Base-by-base conservation (phyloP, 78 protist genomes). In the Dictyostelium discoideum region DNA sequence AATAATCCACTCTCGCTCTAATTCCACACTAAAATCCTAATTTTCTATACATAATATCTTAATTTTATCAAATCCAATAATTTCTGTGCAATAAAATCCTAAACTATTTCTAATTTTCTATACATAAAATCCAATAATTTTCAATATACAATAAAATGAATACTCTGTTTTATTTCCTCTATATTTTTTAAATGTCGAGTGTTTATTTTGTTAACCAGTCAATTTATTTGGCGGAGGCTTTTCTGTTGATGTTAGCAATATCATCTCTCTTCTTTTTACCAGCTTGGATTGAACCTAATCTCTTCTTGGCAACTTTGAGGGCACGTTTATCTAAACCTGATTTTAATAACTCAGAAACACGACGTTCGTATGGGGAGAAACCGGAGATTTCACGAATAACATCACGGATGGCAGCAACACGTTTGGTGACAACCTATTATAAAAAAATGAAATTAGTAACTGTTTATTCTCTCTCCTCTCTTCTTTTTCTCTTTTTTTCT, bases 281-380 rank as follows among this genome's bases (percentile, higher is more conserved):
- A 90, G 78, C 84, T 82, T 82, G 86, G 84, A 82, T 72, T 50
- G 94, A 90, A 67, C 94, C 94, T 82, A 92, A 92, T 79, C 96
- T 88, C 87, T 81, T 84, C 97, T 98, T 98, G 98, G 97, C 92
- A 46, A 98, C 87, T 84, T 95, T 94, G 90, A 97, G 98, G 96
- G 99, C 99, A 22, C 99, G 98, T 97, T 98, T 98, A 84, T 98
- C 99, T 86, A 87, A 84, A 93, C 97, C 96, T 60, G 98, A 97
- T 81, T 94, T 85, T 78, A 98, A 97, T 67, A 98, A 72, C 77
- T 98, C 99, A 72, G 93, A 85, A 72, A 96, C 54, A 79, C 99
- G 98, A 63, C 97, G 96, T 97, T 98, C 99, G 93, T 98, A 98
- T 69, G 99, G 99, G 32, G 99, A 95, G 54, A 92, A 94, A 57